Base-by-base conservation (phyloP, 1,284 basidiomycete genomes). In the Lignosus rhinocerotis region DNA sequence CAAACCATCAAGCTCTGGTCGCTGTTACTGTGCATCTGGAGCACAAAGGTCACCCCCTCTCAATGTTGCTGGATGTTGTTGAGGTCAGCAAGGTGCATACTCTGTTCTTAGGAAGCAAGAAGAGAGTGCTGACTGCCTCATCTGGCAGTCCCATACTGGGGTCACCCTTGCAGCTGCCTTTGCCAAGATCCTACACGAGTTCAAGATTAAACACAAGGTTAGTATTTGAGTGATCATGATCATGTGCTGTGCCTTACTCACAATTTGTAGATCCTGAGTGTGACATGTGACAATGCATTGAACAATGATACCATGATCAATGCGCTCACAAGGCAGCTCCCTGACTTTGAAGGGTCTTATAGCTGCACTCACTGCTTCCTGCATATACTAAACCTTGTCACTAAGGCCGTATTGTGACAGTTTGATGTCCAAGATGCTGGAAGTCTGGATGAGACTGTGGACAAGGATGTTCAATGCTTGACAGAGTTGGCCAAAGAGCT, bases 341-440 rank as follows among this genome's bases (percentile, higher is more conserved):
- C 39, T 0, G 31, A 21, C 0, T 76, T 74, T 43, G 51, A 62
- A 1, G 58, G 66, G 1, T 49, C 41, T 0, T 53, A 57, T 0
- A 70, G 66, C 17, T 68, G 62, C 0, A 67, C 66, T 0, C 63
- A 66, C 0, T 79, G 76, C 55, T 75, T 77, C 49, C 51, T 64
- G 0, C 76, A 78, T 42, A 66, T 76, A 3, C 49, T 67, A 1
- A 75, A 73, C 45, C 64, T 79, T 0, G 60, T 69, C 1, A 73
- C 66, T 0, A 72, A 75, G 50, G 41, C 44, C 1, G 6, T 66
- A 0, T 16, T 66, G 0, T 17, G 39, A 0, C 57, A 61, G 21
- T 67, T 69, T 53, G 62, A 67, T 19, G 41, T 58, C 6, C 55
- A 52, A n/a, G 32, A 1, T 1, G 21, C 8, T 11, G 31, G 33